Evolutionary conservation across 2,329 filamentous ascomycete species (phyloP).

Genomic region (Sporothrix euskadiensis): DNA sequence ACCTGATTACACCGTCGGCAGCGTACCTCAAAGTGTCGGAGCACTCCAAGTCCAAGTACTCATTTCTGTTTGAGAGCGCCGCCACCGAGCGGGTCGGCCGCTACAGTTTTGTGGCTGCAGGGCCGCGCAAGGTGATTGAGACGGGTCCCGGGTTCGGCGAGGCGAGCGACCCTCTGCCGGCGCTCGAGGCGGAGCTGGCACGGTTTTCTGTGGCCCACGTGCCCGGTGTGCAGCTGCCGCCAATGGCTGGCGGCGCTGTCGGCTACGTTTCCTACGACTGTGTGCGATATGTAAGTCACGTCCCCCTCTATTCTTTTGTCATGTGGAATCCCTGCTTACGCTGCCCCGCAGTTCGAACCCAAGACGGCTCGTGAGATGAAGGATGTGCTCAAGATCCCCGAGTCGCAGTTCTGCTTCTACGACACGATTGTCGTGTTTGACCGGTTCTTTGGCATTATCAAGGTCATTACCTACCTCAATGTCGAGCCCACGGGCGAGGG

Average conservation of each 20-base stretch:
- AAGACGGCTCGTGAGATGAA: constrained; percentile 88
- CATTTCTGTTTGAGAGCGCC: constrained; percentile 94
- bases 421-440: constrained; percentile 94
- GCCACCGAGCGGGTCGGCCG: constrained; percentile 87
- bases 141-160: constrained; percentile 86
- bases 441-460: constrained; percentile 88
- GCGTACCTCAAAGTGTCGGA: constrained; percentile 90
- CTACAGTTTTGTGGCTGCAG: constrained; percentile 84
- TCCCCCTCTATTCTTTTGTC: not conserved
- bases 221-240: constrained; percentile 78
- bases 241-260: constrained; percentile 86
- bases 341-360: constrained; percentile 75
- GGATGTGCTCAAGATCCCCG: constrained; percentile 84
- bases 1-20: constrained; percentile 90
- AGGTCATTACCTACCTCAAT: constrained; percentile 87
- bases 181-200: constrained; percentile 77
- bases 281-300: constrained; percentile 60
- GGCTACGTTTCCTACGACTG: constrained; percentile 98
- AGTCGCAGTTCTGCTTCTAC: constrained; percentile 96
- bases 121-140: constrained; percentile 75
- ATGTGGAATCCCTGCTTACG: not conserved
- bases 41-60: constrained; percentile 66
- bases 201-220: constrained; percentile 78
- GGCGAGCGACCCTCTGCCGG: constrained; percentile 78
- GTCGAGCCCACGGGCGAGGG: constrained; percentile 43